phyloP scores from a whole-genome alignment of 106 monocot genomes.

The Gastrodia elata region DNA sequence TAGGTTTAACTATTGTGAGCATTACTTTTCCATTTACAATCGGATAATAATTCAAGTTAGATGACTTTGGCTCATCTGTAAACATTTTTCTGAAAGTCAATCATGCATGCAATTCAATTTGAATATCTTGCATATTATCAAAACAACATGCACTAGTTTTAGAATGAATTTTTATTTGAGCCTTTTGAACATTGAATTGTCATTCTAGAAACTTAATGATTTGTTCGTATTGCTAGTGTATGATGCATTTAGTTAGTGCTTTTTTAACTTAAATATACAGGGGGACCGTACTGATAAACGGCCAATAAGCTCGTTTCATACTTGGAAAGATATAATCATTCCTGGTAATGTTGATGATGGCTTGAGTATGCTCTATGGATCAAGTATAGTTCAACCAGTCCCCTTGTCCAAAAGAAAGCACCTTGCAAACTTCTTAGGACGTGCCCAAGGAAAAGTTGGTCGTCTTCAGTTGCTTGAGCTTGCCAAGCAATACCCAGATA shows the following conservation, averaged over 20 bases:
- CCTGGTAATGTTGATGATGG: conserved; percentile 98
- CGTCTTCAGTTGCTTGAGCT: conserved; percentile 81
- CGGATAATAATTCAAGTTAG: background rate
- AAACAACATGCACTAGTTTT: background rate
- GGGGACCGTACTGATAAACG: conserved; percentile 97
- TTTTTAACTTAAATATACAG: conserved; percentile 27
- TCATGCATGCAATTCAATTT: background rate
- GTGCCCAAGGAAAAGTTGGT: conserved; percentile 86
- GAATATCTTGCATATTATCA: background rate
- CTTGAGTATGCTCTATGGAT: conserved; percentile 45
- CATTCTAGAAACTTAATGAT: background rate
- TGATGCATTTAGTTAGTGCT: background rate
- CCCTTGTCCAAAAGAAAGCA: conserved; percentile 84
- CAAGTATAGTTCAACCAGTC: conserved; percentile 49
- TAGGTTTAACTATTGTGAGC: background rate
- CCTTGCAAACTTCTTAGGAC: conserved; percentile 89
- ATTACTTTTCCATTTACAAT: background rate
- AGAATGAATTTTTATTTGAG: background rate
- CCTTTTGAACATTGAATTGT: background rate
- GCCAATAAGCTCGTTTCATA: conserved; percentile 82
- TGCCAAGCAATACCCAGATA: conserved; percentile 80
- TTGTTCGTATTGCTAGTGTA: background rate
- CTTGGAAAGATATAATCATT: conserved; percentile 98
- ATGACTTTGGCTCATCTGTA: no score
- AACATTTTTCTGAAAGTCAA: background rate